Evolutionary conservation across 75 land plant genomes (phyloP), one percentile per base, ranked within the genome.

Genomic region (Pinus taeda): DNA sequence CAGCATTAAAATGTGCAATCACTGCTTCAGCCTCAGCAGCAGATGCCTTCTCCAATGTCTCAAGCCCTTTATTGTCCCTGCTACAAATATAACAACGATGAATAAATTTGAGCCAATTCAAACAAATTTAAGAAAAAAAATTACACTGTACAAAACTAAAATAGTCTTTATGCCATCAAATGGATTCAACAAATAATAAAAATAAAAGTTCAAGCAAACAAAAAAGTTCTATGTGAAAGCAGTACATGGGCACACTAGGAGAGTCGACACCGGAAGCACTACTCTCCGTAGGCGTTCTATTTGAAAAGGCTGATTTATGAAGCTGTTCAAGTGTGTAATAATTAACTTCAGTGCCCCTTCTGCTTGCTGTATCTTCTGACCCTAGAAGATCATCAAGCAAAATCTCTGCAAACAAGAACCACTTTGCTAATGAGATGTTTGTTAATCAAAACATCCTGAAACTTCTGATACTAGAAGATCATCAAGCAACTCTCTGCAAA

Each of bases 1-100:
- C 92, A 66, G 90, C 90, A 76, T 83, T 85, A 86, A 86, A 90
- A 26, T 85, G 87, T 65, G 89, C 85, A 75, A 79, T 86, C 53
- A 87, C 92, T 75, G 97, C 97, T 65, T 94, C 95, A 77, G 92
- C 92, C 81, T 94, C 97, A 49, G 93, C 97, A 71, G 88, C 87
- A 76, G 97, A 92, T 61, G 92, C 92, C 78, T 90, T 85, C 60
- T 84, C 78, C 29, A 92, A 81, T 71, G 71, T 81, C 75, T 94
- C 90, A 60, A 90, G 81, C 2, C 90, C 91, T 60, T 76, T 88
- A 49, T 79, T 75, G 56, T 81, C 82, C 86, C 80, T 79, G 64
- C 85, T 84, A 49, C 55, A 49, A 9, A 49, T 49, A 49, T 49
- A 49, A 49, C 55, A 49, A 49, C 55, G 7, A 56, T 33, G 3